These are phyloP conservation scores for Cephalotrichum gorgonifer DNA, from an alignment of 2,329 filamentous ascomycete genomes.

Conservation along the genomic window DNA sequence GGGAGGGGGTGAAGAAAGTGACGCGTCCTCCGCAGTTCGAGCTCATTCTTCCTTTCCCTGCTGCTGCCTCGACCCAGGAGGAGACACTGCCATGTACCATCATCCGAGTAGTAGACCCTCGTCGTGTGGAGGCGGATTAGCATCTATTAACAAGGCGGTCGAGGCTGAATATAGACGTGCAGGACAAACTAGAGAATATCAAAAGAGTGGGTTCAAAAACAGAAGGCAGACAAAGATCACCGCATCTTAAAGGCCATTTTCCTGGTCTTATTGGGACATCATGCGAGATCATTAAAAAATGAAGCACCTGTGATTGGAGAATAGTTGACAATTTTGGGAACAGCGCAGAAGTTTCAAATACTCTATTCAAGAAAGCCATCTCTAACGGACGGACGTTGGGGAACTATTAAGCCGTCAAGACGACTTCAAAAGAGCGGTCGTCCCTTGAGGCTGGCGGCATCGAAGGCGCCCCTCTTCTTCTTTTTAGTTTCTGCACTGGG, in stretches of 20 bases:
- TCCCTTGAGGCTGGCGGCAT: neutral
- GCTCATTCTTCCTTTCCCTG: constrained; percentile 10
- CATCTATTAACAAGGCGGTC: neutral
- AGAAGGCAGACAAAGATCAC: neutral
- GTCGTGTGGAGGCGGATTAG: neutral
- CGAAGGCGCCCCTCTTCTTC: neutral
- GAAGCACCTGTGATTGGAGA: no score
- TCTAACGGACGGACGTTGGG: neutral
- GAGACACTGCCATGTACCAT: constrained; percentile 10
- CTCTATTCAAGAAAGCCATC: constrained; percentile 2
- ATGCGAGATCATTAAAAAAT: neutral
- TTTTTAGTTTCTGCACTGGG: neutral
- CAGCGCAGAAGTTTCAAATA: neutral
- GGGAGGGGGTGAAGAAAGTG: constrained; percentile 9
- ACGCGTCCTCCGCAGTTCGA: constrained; percentile 9
- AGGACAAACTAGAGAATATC: neutral
- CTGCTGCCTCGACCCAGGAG: constrained; percentile 8
- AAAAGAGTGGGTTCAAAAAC: neutral
- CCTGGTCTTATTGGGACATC: neutral
- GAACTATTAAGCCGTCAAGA: neutral
- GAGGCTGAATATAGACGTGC: neutral
- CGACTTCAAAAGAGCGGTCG: neutral
- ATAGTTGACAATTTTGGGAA: neutral
- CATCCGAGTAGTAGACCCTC: constrained; percentile 4
- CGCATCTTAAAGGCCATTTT: neutral